These are phyloP conservation scores for Kodamaea fungicola DNA, from an alignment of 1,139 yeast species.

Conservation along the genomic window DNA sequence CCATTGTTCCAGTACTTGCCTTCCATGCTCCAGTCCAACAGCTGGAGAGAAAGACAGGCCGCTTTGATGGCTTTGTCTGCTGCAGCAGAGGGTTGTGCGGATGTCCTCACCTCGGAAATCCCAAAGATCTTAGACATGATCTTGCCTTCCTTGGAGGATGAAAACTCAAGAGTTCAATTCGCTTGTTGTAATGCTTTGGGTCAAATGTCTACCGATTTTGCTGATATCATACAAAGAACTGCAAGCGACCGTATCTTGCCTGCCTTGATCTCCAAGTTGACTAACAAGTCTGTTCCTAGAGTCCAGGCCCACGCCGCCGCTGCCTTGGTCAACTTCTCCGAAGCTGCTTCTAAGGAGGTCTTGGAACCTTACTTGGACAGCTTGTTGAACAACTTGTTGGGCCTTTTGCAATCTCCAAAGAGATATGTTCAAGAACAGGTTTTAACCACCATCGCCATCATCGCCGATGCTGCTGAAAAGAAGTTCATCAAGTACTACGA, in stretches of 20 bases:
- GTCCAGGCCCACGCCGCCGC: slow-evolving; percentile 99
- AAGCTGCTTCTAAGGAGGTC: slow-evolving; percentile 82
- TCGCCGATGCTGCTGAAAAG: slow-evolving; percentile 96
- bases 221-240: slow-evolving; percentile 79
- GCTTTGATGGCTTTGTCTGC: slow-evolving; percentile 95
- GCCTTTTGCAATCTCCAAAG: slow-evolving; percentile 71
- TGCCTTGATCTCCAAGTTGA: slow-evolving; percentile 78
- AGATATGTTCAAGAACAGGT: slow-evolving; percentile 97
- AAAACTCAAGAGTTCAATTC: slow-evolving; percentile 92
- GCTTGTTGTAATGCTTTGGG: slow-evolving; percentile 97
- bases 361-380: slow-evolving; percentile 89
- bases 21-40: slow-evolving; percentile 65
- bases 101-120: slow-evolving; percentile 77
- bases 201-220: slow-evolving; percentile 97
- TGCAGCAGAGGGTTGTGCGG: slow-evolving; percentile 97
- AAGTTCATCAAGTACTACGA: slow-evolving; percentile 90
- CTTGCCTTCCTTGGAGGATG: slow-evolving; percentile 75
- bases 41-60: slow-evolving; percentile 96
- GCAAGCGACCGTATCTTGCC: slow-evolving; percentile 81
- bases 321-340: slow-evolving; percentile 91
- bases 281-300: slow-evolving; percentile 70
- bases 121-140: slow-evolving; percentile 80
- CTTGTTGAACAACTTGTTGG: slow-evolving; percentile 68
- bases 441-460: slow-evolving; percentile 91
- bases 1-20: slow-evolving; percentile 88